These are phyloP conservation scores for Datura wrightii DNA, from an alignment of 257 asterid genomes.

Conservation along the genomic window DNA sequence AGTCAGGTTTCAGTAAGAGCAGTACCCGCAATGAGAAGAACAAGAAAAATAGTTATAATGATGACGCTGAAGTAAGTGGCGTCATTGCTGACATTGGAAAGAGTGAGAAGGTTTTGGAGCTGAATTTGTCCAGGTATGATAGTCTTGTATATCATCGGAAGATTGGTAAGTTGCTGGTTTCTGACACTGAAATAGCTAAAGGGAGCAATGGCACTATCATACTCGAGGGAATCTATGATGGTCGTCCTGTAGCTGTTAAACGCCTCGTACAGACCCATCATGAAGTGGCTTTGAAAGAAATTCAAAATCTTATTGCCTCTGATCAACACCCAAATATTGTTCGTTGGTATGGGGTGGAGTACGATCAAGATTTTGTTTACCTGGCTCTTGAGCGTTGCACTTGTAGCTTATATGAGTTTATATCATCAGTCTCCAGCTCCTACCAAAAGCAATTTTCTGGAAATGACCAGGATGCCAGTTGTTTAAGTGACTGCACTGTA, in stretches of 20 bases:
- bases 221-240: conserved; percentile 83
- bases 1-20: conserved; percentile 50
- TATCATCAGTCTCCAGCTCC: conserved; percentile 45
- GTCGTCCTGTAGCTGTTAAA: conserved; percentile 88
- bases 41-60: conserved; percentile 35
- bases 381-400: conserved; percentile 79
- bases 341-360: conserved; percentile 88
- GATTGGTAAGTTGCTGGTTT: conserved; percentile 71
- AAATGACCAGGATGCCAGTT: conserved; percentile 36
- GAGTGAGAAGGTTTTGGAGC: conserved; percentile 36
- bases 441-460: conserved; percentile 40
- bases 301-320: conserved; percentile 86
- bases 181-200: conserved; percentile 72
- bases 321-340: conserved; percentile 92
- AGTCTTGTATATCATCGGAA: conserved; percentile 53
- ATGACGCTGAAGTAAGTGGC: conserved; percentile 27
- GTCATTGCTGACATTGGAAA: conserved; percentile 36
- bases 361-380: conserved; percentile 83
- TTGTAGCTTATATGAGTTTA: conserved; percentile 73
- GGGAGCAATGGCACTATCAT: conserved; percentile 94
- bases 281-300: conserved; percentile 83
- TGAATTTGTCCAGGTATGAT: conserved; percentile 35
- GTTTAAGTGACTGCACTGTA: conserved; percentile 31
- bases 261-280: conserved; percentile 90
- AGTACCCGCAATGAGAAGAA: conserved; percentile 38